Base-by-base conservation (phyloP, 495 filamentous ascomycete genomes). In the Chaetomium fimeti region DNA sequence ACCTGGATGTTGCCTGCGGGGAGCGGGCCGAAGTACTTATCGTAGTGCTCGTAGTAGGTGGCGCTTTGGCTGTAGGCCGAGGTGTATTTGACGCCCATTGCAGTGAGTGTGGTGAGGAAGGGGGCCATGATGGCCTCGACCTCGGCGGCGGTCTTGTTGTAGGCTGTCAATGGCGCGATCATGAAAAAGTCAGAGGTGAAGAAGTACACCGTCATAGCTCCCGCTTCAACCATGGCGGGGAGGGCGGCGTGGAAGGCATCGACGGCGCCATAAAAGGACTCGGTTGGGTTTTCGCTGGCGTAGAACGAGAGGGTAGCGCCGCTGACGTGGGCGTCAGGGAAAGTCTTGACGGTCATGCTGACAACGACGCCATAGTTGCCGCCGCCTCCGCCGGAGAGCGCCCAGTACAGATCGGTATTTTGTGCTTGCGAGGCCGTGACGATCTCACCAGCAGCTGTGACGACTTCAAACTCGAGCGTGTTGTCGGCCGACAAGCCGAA, bases 401-500 rank as follows among this genome's bases (percentile, higher is more conserved):
- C 86, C 84, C 84, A 88, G 73, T 82, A 88, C 0, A 88, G 70
- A 69, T 88, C 85, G 0, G 75, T 32, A 65, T 87, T 79, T 60
- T 80, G 16, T 42, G 75, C 76, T 2, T 76, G 79, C n/a, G 76
- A 77, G 11, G 82, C 82, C 5, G 69, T 76, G 60, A 88, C 16
- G 57, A 79, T 66, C 28, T 71, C 71, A 0, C 85, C 83, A 5
- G 66, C 60, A 0, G 78, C 81, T 20, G 82, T 83, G 9, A 88
- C 75, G 1, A 88, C 84, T 66, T 89, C 81, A 74, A 76, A 87
- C 64, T 83, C 78, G 2, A 90, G 79, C 0, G 80, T 74, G 58
- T 88, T 79, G 64, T 89, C 87, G 0, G 87, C 84, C 2, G 74
- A 84, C 1, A 90, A 72, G 0, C 88, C 89, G 54, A 84, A 85